phyloP scores from a whole-genome alignment of 164 flowering plant species.

The Liquidambar formosana region DNA sequence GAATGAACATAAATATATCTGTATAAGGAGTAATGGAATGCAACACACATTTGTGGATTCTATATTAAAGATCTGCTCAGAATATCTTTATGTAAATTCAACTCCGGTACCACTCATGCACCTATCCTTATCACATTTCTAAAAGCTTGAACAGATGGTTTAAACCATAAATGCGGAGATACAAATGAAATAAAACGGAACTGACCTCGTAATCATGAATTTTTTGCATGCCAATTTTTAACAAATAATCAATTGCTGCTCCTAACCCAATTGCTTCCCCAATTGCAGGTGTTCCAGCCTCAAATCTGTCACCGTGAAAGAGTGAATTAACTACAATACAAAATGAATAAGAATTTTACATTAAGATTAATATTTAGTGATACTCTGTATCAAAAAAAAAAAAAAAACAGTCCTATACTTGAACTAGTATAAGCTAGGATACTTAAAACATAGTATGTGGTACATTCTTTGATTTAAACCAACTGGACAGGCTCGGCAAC shows the following conservation, averaged over 20 bases:
- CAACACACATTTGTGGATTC: no score
- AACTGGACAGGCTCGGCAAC: no score
- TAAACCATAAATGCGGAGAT: neutral
- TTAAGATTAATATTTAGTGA: neutral
- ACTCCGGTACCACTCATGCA: no score
- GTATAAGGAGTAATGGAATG: no score
- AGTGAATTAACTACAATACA: neutral
- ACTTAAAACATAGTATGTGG: neutral
- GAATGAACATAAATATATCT: no score
- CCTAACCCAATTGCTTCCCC: constrained; percentile 97
- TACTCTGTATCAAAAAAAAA: neutral
- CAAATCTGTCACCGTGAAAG: constrained; percentile 61
- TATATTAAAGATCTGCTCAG: no score
- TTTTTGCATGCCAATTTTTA: constrained; percentile 86
- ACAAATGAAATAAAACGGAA: neutral
- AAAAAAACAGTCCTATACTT: neutral
- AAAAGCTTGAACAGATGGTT: neutral
- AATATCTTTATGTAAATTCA: no score
- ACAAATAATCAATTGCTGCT: constrained; percentile 90
- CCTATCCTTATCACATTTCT: neutral
- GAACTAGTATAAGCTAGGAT: neutral
- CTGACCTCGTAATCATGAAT: constrained; percentile 91
- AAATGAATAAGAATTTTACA: neutral
- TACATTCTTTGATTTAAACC: no score
- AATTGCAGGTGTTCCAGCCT: constrained; percentile 99